These are phyloP conservation scores for Mycena filopes DNA, from an alignment of 768 basidiomycete species.

Conservation along the genomic window DNA sequence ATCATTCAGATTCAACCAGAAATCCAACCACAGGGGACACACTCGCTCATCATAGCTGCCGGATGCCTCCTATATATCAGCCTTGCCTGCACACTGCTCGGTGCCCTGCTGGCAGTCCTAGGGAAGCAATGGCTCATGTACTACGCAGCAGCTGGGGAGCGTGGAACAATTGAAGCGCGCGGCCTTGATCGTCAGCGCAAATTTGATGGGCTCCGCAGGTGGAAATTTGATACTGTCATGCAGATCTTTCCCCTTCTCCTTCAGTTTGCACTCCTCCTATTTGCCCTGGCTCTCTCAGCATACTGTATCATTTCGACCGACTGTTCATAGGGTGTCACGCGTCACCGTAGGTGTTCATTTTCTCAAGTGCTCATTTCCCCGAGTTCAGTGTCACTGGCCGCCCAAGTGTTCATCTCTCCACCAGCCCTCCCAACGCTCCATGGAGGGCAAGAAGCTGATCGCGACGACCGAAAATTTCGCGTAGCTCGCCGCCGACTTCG, in stretches of 20 bases:
- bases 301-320: constrained; percentile 5
- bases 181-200: neutral
- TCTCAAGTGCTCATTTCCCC: too few species aligned
- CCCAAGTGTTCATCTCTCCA: constrained; percentile 7
- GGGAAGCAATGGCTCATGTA: constrained; percentile 11
- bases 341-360: constrained; percentile 5
- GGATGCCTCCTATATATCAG: neutral
- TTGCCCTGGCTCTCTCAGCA: neutral
- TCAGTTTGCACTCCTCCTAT: neutral
- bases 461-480: too few species aligned
- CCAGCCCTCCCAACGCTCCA: neutral
- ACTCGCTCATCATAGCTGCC: neutral
- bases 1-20: neutral
- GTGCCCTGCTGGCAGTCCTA: neutral
- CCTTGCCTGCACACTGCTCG: neutral
- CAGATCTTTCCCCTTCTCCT: constrained; percentile 7
- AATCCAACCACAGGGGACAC: neutral
- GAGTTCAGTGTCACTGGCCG: constrained; percentile 1
- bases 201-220: neutral
- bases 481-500: too few species aligned
- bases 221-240: constrained; percentile 7
- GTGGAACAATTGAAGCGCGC: neutral
- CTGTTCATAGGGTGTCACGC: neutral
- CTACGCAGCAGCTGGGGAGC: neutral
- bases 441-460: neutral